phyloP scores from a whole-genome alignment of 768 basidiomycete genomes.

The Rhodosporidiobolus odoratus region DNA sequence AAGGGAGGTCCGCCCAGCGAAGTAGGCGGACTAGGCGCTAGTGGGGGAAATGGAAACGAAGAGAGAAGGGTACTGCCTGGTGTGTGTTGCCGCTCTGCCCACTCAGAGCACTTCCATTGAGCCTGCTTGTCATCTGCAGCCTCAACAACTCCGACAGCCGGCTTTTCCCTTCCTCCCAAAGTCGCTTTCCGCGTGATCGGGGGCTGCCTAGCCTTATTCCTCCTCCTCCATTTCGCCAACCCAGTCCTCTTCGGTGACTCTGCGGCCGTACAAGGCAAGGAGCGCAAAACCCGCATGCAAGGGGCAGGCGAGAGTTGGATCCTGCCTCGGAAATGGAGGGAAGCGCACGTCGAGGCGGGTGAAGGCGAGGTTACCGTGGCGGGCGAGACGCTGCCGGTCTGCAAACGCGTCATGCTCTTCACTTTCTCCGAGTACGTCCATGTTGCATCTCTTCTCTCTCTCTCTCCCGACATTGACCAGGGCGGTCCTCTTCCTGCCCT shows the following conservation, averaged over 20 bases:
- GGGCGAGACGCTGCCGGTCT: slow-evolving; percentile 26
- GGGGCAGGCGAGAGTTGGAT: slow-evolving; percentile 28
- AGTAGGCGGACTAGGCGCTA: no score
- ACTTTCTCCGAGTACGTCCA: slow-evolving; percentile 9
- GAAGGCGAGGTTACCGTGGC: slow-evolving; percentile 7
- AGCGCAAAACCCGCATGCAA: slow-evolving; percentile 8
- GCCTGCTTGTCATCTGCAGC: not conserved
- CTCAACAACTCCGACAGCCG: not conserved
- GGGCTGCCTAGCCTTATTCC: slow-evolving; percentile 18
- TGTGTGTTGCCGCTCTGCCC: no score
- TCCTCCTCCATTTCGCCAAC: slow-evolving; percentile 10
- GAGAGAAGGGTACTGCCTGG: no score
- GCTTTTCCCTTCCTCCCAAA: not conserved
- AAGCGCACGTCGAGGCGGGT: slow-evolving; percentile 6
- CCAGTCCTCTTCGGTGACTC: slow-evolving; percentile 1
- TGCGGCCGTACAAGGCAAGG: not conserved
- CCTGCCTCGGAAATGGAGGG: slow-evolving; percentile 28
- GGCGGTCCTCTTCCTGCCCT: not conserved
- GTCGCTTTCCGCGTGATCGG: slow-evolving; percentile 9
- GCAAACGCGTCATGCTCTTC: slow-evolving; percentile 34
- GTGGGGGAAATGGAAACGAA: no score
- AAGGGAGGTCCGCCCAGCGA: no score
- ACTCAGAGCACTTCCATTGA: not conserved
- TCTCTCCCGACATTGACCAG: not conserved
- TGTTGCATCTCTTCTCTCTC: not conserved